A percentile compares a stretch with the other conserved stretches of the same genome.
Evolutionary conservation across 2,329 filamentous ascomycete genomes (phyloP).

Genomic region (Shiraia bambusicola): DNA sequence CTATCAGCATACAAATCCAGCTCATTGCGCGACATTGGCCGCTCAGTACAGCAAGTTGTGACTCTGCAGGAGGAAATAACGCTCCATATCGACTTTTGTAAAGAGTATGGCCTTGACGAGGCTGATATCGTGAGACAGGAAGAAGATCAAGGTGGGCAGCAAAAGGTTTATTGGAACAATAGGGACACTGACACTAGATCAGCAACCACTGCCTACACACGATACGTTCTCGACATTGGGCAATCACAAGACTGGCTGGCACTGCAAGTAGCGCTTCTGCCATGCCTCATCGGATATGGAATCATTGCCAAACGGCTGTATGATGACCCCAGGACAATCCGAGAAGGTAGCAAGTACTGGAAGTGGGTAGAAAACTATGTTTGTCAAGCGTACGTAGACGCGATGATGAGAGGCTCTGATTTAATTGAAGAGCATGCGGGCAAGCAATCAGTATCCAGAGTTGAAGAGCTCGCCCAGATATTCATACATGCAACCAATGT

Average conservation of each 20-base stretch:
- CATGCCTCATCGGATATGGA: conserved; percentile 88
- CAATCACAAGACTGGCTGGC: conserved; percentile 85
- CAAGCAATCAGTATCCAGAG: conserved; percentile 69
- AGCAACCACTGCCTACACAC: conserved; percentile 80
- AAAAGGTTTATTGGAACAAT: background rate
- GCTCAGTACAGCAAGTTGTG: conserved; percentile 68
- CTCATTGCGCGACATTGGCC: conserved; percentile 69
- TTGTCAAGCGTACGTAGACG: conserved; percentile 73
- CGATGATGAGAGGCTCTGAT: conserved; percentile 69
- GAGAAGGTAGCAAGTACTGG: conserved; percentile 75
- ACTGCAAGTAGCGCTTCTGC: conserved; percentile 79
- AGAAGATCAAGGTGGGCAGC: conserved; percentile 68
- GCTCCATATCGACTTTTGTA: conserved; percentile 81
- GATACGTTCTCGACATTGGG: conserved; percentile 84
- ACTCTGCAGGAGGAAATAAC: conserved; percentile 79
- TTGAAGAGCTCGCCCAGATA: conserved; percentile 81
- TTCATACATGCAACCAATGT: conserved; percentile 88
- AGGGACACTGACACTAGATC: conserved; percentile 6
- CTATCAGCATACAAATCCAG: conserved; percentile 84
- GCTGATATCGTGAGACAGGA: conserved; percentile 71
- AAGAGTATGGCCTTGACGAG: conserved; percentile 73
- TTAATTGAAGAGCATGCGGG: conserved; percentile 74
- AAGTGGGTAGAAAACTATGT: conserved; percentile 90
- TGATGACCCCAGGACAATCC: conserved; percentile 60
- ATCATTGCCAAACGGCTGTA: conserved; percentile 73